Evolutionary conservation across 495 filamentous ascomycete genomes (phyloP).

Genomic region (Monascus purpureus): DNA sequence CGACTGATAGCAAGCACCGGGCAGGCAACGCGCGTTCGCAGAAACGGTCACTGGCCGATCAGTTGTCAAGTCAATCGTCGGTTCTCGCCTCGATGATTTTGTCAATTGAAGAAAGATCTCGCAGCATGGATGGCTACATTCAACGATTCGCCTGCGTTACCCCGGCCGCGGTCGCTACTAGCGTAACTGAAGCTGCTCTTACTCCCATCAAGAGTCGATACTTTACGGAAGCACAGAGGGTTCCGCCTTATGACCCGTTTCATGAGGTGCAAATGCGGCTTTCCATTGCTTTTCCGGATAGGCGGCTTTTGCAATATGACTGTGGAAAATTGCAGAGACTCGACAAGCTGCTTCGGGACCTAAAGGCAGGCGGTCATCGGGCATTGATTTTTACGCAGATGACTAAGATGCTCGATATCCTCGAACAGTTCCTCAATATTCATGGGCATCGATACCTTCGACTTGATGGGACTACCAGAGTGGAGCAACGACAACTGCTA

Average conservation of each 20-base stretch:
- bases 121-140: conserved; percentile 56
- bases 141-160: conserved; percentile 85
- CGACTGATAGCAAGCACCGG: conserved; percentile 39
- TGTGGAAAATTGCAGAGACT: conserved; percentile 94
- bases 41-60: conserved; percentile 42
- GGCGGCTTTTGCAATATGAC: conserved; percentile 88
- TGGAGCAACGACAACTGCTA: conserved; percentile 88
- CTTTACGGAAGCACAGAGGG: conserved; percentile 32
- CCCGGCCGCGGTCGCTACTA: conserved; percentile 68
- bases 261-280: conserved; percentile 87
- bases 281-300: conserved; percentile 95
- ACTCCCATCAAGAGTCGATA: conserved; percentile 49
- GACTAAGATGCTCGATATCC: conserved; percentile 95
- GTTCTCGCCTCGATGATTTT: conserved; percentile 58
- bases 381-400: conserved; percentile 98
- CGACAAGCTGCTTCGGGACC: conserved; percentile 68
- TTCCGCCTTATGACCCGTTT: conserved; percentile 63
- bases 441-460: conserved; percentile 94
- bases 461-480: conserved; percentile 85
- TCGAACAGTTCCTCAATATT: conserved; percentile 97
- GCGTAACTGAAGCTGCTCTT: conserved; percentile 54
- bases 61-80: conserved; percentile 58
- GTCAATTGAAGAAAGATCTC: conserved; percentile 56
- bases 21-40: conserved; percentile 25
- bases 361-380: conserved; percentile 83